Conservation (phyloP, 768 basidiomycete genomes). For the Gymnopilus junonius region DNA sequence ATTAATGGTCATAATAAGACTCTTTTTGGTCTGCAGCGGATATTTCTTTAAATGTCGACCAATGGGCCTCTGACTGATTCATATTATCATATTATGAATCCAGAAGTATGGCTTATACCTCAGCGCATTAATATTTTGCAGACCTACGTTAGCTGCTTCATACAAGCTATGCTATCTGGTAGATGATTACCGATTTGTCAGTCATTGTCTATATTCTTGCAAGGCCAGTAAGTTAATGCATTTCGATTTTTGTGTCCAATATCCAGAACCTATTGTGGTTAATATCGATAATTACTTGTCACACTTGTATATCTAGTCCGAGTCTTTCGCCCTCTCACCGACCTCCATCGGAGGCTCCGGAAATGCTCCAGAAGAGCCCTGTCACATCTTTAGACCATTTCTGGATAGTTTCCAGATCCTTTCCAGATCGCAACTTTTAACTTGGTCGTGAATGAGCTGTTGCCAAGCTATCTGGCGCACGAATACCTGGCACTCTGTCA, state of each 20-base stretch:
- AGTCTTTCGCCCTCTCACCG: not conserved
- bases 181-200: not conserved
- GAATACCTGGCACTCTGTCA: not conserved
- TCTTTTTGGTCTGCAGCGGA: too few relatives aligned
- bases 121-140: too few relatives aligned
- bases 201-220: not conserved
- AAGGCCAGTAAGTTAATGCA: not conserved
- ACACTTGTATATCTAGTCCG: not conserved
- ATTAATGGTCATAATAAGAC: not conserved
- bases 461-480: not conserved
- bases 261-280: not conserved
- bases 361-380: not conserved
- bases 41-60: too few relatives aligned
- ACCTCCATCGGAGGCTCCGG: not conserved
- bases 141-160: too few relatives aligned
- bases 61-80: too few relatives aligned
- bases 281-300: not conserved
- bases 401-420: not conserved
- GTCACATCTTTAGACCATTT: constrained; percentile 1
- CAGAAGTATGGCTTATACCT: too few relatives aligned
- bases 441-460: not conserved
- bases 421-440: not conserved
- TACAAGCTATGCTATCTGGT: not conserved
- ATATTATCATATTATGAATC: too few relatives aligned
- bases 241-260: not conserved